Base-by-base conservation (phyloP, 2,329 filamentous ascomycete species). In the Phoma herbarum region DNA sequence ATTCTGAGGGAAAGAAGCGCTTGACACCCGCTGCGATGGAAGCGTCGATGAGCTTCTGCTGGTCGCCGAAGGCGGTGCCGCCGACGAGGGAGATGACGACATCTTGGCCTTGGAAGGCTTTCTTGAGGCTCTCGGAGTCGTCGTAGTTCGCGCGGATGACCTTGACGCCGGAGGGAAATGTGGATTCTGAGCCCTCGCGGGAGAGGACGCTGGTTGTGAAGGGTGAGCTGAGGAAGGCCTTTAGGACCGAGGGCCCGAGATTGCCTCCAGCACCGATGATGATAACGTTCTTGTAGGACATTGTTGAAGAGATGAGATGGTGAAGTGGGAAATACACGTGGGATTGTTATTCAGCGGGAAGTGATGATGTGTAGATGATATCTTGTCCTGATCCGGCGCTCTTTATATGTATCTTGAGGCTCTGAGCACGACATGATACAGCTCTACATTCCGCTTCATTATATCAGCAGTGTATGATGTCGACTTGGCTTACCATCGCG, bases 1-100 rank as follows among this genome's bases (percentile, higher is more conserved):
- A 90, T 63, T 90, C 88, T 33, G 84, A 85, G 1, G 87, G 86
- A 1, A 88, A 81, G 68, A 87, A 88, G 7, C 86, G 81, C 63
- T 83, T 83, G 6, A 90, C 86, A 1, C 86, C 85, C 1, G 86
- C 85, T 4, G 81, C 81, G 26, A 86, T 77, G 29, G 86, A 83
- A 0, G 86, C 88, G 29, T 88, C 83, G 43, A 89, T 80, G 44
- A 89, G 76, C 14, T 76, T 75, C 46, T 77, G 78, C 66, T 87
- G 85, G 1, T 82, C 71, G 2, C 69, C 72, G 11, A 81, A 70
- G 22, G 76, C 76, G 2, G 65, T 63, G 14, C 77, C 78, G 8
- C 78, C 80, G 39, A 86, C 74, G 1, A 81, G 76, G 1, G 79
- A 78, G 26, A 89, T 71, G 18, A 88, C 78, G 0, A 83, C 86